These are phyloP conservation scores for Xylariaceae sp. DNA, from an alignment of 2,329 filamentous ascomycete species.

Conservation along the genomic window DNA sequence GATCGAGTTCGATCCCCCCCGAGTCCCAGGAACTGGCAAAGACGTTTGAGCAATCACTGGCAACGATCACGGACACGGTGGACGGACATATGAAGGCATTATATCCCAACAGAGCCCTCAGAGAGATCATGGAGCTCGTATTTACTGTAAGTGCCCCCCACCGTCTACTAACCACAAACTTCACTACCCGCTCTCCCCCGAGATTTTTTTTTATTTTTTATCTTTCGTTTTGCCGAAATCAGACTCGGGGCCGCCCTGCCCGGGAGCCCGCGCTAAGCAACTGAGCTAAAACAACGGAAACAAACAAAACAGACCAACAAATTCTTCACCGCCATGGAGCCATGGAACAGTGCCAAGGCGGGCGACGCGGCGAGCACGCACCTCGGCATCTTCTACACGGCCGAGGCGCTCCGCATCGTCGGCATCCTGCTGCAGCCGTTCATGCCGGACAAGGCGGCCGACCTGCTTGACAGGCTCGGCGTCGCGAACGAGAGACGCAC, in stretches of 20 bases:
- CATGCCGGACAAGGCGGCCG: conserved; percentile 72
- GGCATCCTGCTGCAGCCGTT: conserved; percentile 87
- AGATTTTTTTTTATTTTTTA: not conserved
- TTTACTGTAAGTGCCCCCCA: conserved; percentile 50
- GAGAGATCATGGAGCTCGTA: conserved; percentile 57
- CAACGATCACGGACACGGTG: conserved; percentile 36
- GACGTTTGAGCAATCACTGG: conserved; percentile 37
- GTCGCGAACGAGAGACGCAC: conserved; percentile 59
- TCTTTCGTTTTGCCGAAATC: not conserved
- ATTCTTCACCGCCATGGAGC: conserved; percentile 58
- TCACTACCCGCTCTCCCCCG: too few relatives aligned
- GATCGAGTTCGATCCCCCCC: not conserved
- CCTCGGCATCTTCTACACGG: conserved; percentile 61
- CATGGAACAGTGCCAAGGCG: conserved; percentile 58
- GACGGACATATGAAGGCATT: conserved; percentile 55
- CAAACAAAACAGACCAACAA: conserved; percentile 53
- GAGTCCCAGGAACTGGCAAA: conserved; percentile 21
- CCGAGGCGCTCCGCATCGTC: conserved; percentile 71
- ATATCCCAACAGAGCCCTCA: conserved; percentile 60
- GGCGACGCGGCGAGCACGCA: conserved; percentile 39
- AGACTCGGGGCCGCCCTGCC: not conserved
- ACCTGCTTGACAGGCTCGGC: conserved; percentile 71
- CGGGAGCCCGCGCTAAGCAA: too few relatives aligned
- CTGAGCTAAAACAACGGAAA: conserved; percentile 15
- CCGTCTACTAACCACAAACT: too few relatives aligned